A percentile compares a stretch with the other conserved stretches of the same genome.
Conservation (phyloP, 768 basidiomycete species). For the Psilocybe cyanescens region DNA sequence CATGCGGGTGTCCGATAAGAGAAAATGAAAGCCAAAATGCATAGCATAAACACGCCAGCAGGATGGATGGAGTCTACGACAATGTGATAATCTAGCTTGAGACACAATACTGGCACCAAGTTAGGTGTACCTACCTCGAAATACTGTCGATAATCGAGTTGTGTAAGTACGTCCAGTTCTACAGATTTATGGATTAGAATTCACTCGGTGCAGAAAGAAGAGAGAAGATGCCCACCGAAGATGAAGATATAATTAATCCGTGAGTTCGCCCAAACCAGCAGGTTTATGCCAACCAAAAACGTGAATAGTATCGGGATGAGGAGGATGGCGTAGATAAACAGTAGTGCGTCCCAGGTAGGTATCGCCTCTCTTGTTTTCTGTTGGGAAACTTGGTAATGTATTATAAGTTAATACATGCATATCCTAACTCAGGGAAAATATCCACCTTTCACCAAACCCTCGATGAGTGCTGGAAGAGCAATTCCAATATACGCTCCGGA, state of each 20-base stretch:
- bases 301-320: slow-evolving; percentile 77
- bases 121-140: slow-evolving; percentile 40
- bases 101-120: slow-evolving; percentile 1
- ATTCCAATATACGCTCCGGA: slow-evolving; percentile 76
- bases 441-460: slow-evolving; percentile 66
- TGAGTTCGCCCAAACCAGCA: slow-evolving; percentile 73
- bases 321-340: slow-evolving; percentile 80
- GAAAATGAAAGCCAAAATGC: slow-evolving; percentile 87
- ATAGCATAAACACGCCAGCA: slow-evolving; percentile 75
- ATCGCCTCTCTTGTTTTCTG: slow-evolving; percentile 36
- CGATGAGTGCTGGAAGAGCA: slow-evolving; percentile 67
- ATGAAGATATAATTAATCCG: slow-evolving; percentile 96
- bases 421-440: not conserved
- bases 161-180: slow-evolving; percentile 75
- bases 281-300: slow-evolving; percentile 80
- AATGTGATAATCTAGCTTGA: not conserved
- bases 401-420: not conserved
- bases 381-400: slow-evolving; percentile 16
- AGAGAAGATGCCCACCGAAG: slow-evolving; percentile 58
- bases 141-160: slow-evolving; percentile 80
- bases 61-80: slow-evolving; percentile 73
- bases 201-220: slow-evolving; percentile 12
- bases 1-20: slow-evolving; percentile 53
- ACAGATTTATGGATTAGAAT: not conserved
- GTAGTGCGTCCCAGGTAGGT: slow-evolving; percentile 71